These are phyloP conservation scores for Coix lacrymajobi DNA, from an alignment of 176 grass and related monocot genomes.

Conservation along the genomic window DNA sequence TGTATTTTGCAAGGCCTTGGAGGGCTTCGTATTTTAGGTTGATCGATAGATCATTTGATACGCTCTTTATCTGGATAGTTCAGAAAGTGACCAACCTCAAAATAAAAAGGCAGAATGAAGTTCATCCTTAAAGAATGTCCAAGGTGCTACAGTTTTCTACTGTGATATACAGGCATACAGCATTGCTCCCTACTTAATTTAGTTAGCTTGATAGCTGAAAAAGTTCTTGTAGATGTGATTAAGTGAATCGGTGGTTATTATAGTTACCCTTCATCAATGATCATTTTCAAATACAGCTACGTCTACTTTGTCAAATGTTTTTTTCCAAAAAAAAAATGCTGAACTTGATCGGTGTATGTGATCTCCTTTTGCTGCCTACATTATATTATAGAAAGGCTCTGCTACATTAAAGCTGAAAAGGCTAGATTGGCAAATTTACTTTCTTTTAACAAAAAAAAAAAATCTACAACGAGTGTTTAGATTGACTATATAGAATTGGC, in stretches of 20 bases:
- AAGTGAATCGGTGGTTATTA: neutral
- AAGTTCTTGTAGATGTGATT: neutral
- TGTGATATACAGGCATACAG: neutral
- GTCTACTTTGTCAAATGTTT: too few species aligned
- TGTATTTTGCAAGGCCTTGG: slow-evolving; percentile 2
- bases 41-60: slow-evolving; percentile 14
- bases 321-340: too few species aligned
- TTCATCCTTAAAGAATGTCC: neutral
- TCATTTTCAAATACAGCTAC: neutral
- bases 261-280: neutral
- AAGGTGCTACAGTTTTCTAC: neutral
- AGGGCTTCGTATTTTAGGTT: neutral
- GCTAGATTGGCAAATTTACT: too few species aligned
- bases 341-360: too few species aligned
- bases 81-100: neutral
- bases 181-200: neutral
- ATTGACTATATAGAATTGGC: too few species aligned
- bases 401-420: too few species aligned
- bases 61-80: neutral
- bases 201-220: neutral
- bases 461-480: too few species aligned
- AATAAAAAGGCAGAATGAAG: neutral
- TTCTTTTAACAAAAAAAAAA: too few species aligned
- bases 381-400: too few species aligned
- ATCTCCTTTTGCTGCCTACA: too few species aligned